Conservation (phyloP, 1,284 basidiomycete genomes). For the Pyrrhoderma noxium region DNA sequence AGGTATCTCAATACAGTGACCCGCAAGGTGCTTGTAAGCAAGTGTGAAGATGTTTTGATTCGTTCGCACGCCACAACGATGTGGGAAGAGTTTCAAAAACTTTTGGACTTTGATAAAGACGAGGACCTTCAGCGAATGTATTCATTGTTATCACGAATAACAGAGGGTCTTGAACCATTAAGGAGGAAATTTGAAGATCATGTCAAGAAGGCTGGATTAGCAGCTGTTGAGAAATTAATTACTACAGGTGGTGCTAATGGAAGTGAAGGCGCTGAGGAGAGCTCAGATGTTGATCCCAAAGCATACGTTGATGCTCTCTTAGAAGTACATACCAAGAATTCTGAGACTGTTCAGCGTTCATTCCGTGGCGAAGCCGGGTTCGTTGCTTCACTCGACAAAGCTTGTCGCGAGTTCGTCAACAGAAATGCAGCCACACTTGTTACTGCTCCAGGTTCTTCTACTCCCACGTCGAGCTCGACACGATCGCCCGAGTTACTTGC, state of each 20-base stretch:
- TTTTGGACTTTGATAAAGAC: conserved; percentile 91
- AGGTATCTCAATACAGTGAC: conserved; percentile 89
- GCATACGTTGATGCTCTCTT: conserved; percentile 92
- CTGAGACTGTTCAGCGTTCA: conserved; percentile 82
- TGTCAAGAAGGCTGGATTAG: conserved; percentile 85
- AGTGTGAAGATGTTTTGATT: conserved; percentile 92
- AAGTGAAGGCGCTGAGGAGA: conserved; percentile 46
- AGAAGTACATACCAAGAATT: conserved; percentile 88
- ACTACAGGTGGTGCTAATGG: conserved; percentile 23
- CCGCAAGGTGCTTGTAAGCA: conserved; percentile 78
- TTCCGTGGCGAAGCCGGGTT: conserved; percentile 96
- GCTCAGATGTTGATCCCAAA: conserved; percentile 63
- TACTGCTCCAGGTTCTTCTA: conserved; percentile 40
- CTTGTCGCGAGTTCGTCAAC: conserved; percentile 96
- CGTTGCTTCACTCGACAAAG: conserved; percentile 91
- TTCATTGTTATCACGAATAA: conserved; percentile 82
- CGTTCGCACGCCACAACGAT: conserved; percentile 82
- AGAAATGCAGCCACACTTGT: conserved; percentile 74
- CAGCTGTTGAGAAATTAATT: conserved; percentile 77
- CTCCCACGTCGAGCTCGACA: conserved; percentile 37
- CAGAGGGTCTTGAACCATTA: conserved; percentile 86
- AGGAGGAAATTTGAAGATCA: conserved; percentile 92
- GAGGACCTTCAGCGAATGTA: conserved; percentile 96
- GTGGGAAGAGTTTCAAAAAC: conserved; percentile 91
- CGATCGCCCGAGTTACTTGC: conserved; percentile 94